A percentile compares a stretch with the other conserved stretches of the same genome.
These are phyloP conservation scores for Monosporascus sp. DNA, from an alignment of 2,329 filamentous ascomycete genomes.

Conservation along the genomic window DNA sequence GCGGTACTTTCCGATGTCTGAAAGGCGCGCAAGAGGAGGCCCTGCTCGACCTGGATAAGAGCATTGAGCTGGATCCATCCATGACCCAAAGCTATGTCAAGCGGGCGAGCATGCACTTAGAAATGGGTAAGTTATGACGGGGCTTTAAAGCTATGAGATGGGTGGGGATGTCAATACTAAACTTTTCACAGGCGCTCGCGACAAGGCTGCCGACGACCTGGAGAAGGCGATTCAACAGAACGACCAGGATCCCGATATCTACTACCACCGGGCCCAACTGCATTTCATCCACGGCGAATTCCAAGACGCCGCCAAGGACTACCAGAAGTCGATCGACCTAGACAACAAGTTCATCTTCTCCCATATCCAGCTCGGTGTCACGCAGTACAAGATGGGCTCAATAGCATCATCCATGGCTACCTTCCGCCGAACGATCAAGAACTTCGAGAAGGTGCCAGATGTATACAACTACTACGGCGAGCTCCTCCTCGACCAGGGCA, in stretches of 20 bases:
- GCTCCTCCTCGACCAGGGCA: constrained; percentile 91
- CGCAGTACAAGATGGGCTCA: constrained; percentile 99
- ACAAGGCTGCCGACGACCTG: constrained; percentile 85
- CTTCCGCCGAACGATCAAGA: constrained; percentile 96
- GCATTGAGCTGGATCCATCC: constrained; percentile 79
- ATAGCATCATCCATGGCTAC: constrained; percentile 98
- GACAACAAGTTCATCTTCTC: constrained; percentile 98
- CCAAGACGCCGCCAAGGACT: constrained; percentile 90
- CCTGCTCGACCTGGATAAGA: constrained; percentile 82
- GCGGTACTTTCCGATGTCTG: constrained; percentile 91
- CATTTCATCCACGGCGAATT: constrained; percentile 98
- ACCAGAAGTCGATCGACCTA: constrained; percentile 97
- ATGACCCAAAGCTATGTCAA: constrained; percentile 98
- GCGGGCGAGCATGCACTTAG: constrained; percentile 94
- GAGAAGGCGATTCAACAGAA: constrained; percentile 80
- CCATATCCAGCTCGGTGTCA: constrained; percentile 97
- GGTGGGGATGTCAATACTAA: constrained; percentile 5
- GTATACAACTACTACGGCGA: constrained; percentile 99
- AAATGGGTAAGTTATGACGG: constrained; percentile 61
- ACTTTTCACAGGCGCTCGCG: constrained; percentile 60
- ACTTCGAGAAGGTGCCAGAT: constrained; percentile 92
- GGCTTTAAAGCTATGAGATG: background rate
- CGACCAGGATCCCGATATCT: constrained; percentile 88
- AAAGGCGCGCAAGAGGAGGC: constrained; percentile 82
- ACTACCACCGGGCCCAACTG: constrained; percentile 96